Evolutionary conservation across 352 stramenopile genomes (phyloP), one percentile per base, ranked within the genome.

Genomic region (Pythium folliculosum): DNA sequence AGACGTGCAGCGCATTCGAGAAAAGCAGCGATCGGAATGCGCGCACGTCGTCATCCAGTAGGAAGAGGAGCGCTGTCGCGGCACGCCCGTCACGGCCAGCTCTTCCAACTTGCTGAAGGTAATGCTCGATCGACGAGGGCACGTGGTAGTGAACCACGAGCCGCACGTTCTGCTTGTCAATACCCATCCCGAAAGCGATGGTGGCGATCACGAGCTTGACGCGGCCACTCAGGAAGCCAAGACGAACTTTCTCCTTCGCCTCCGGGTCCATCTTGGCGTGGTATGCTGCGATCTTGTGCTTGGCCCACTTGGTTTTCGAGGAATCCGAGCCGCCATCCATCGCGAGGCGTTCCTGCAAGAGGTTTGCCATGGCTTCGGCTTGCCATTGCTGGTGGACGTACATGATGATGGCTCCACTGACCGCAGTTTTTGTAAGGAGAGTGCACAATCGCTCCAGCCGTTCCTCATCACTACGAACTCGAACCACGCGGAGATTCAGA

Each of bases 61-160:
- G 58, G 56, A 89, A 92, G 2, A 95, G 71, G 16, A 90, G 44
- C 3, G 81, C 82, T 10, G 62, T 77, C 3, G 94, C 88, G n/a
- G 62, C 37, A 50, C 96, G 92, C 0, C 96, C 96, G 71, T 99
- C 96, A 44, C 97, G 82, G 37, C 97, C 97, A 35, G 97, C 97
- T 57, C 97, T 87, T 6, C 97, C 97, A 52, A 98, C 92, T 69
- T 99, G 96, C 79, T 99, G 96, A 56, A 99, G 98, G 77, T 99
- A 99, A 70, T 99, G 96, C 48, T 98, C 98, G n/a, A 99, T 94
- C 38, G 92, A 98, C 44, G 90, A 91, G 6, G 97, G 96, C 65
- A 98, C 85, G 65, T 98, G 92, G 75, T 98, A 98, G 75, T 99
- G 98, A 38, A 99, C 91, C 7, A 99, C 98, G 67, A 97, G 98